Evolutionary conservation across 768 basidiomycete species (phyloP), one percentile per base, ranked within the genome.

Genomic region (Cubamyces lactineus): DNA sequence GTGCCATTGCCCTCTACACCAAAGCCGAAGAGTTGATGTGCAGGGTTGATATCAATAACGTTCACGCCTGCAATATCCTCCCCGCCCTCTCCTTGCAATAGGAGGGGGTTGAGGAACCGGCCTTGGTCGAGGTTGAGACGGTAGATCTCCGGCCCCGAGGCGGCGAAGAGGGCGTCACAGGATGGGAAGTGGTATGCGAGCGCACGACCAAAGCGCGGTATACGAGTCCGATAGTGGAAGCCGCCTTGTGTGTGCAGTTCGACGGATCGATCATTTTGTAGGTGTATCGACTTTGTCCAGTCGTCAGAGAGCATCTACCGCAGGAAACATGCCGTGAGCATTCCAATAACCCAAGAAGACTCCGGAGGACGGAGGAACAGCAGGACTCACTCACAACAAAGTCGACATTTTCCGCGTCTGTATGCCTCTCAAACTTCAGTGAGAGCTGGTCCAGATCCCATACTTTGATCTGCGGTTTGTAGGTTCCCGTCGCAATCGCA

Each of bases 221-320:
- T 91, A 66, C 97, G 85, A 6, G 95, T 93, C 41, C 90, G 87
- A 72, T 97, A 93, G 74, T 98, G 92, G 62, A 95, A 85, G 0
- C 94, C 94, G 48, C 91, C 86, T 73, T 98, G 97, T 0, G 93
- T 96, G 72, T 99, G 97, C 5, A 99, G 80, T 70, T 95, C 93
- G 57, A 99, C 74, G 5, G 92, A 92, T n/a, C 97, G 88, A 78
- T 98, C 95, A 52, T 89, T 89, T 82, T 98, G 97, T 2, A 99
- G 83, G 73, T 97, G 95, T 64, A 98, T 82, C n/a, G 92, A 89
- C 73, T 98, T 98, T 7, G 96, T 98, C 96, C 96, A 98, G 79
- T 98, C 96, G 70, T 96, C 92, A 1, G 96, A 98, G 8, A 98
- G 81, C 68, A 94, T 88, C 95, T 97, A 75, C 7, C 7, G 5